phyloP scores from a whole-genome alignment of 2,329 filamentous ascomycete species.

The Scedosporium apiospermum region DNA sequence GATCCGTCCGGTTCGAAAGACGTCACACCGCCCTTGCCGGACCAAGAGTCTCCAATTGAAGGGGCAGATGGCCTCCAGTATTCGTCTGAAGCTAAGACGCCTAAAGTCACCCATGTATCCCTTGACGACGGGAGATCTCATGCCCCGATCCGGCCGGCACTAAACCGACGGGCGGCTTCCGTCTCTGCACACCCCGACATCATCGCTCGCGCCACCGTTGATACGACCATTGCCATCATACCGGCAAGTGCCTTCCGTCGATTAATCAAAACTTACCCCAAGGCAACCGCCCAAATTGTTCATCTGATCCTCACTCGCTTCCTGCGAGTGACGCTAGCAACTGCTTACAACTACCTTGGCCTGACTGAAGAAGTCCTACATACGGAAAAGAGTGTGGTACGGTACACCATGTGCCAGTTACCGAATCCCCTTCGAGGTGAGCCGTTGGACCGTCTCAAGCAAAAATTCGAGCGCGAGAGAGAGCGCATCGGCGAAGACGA shows the following conservation, averaged over 20 bases:
- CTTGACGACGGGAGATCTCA: conserved; percentile 37
- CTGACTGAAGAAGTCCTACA: conserved; percentile 84
- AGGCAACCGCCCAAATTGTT: conserved; percentile 93
- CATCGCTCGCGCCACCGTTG: conserved; percentile 87
- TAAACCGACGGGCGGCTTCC: conserved; percentile 32
- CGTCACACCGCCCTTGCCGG: background rate
- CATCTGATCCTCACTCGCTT: conserved; percentile 94
- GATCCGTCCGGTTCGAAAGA: conserved; percentile 9
- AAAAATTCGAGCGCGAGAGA: conserved; percentile 80
- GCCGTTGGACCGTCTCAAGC: conserved; percentile 74
- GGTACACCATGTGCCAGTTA: conserved; percentile 82
- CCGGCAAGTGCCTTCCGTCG: conserved; percentile 92
- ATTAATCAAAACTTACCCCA: conserved; percentile 87
- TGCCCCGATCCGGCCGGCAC: conserved; percentile 16
- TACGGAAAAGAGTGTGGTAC: conserved; percentile 89
- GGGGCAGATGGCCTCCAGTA: background rate
- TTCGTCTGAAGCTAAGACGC: background rate
- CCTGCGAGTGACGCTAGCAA: conserved; percentile 87
- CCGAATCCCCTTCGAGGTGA: conserved; percentile 83
- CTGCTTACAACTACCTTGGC: conserved; percentile 89
- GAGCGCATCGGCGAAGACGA: conserved; percentile 77
- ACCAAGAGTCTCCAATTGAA: background rate
- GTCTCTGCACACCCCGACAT: conserved; percentile 93
- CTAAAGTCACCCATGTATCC: conserved; percentile 62
- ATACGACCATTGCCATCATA: conserved; percentile 97